Conservation (phyloP, 257 asterid species). For the Primulina tabacum region DNA sequence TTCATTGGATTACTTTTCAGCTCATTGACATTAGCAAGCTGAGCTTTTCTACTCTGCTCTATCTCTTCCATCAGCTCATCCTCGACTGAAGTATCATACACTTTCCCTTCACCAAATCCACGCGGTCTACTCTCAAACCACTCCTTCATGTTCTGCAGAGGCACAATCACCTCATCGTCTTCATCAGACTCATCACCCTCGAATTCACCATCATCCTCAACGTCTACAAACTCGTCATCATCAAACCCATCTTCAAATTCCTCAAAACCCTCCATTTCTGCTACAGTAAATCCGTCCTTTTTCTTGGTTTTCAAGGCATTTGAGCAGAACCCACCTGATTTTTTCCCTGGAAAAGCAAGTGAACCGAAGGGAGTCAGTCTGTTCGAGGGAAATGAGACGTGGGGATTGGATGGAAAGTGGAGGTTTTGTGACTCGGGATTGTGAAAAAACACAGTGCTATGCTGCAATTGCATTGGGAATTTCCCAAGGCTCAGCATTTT, state of each 20-base stretch:
- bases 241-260: constrained; percentile 41
- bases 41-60: constrained; percentile 78
- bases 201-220: constrained; percentile 33
- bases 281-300: constrained; percentile 27
- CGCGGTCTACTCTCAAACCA: constrained; percentile 68
- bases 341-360: constrained; percentile 19
- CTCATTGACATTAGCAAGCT: constrained; percentile 66
- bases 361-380: constrained; percentile 21
- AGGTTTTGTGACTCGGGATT: constrained; percentile 31
- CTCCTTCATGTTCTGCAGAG: constrained; percentile 61
- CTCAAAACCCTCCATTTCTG: constrained; percentile 40
- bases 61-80: constrained; percentile 84
- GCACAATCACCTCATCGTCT: constrained; percentile 52
- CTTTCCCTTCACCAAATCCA: constrained; percentile 93
- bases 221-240: constrained; percentile 29
- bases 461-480: constrained; percentile 39
- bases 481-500: constrained; percentile 54
- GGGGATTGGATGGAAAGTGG: constrained; percentile 37
- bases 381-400: constrained; percentile 26
- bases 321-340: constrained; percentile 35
- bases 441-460: constrained; percentile 19
- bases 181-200: constrained; percentile 32
- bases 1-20: constrained; percentile 53
- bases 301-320: constrained; percentile 35
- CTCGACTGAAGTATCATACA: constrained; percentile 81